phyloP scores from a whole-genome alignment of 768 basidiomycete species.

The Auricularia cornea region DNA sequence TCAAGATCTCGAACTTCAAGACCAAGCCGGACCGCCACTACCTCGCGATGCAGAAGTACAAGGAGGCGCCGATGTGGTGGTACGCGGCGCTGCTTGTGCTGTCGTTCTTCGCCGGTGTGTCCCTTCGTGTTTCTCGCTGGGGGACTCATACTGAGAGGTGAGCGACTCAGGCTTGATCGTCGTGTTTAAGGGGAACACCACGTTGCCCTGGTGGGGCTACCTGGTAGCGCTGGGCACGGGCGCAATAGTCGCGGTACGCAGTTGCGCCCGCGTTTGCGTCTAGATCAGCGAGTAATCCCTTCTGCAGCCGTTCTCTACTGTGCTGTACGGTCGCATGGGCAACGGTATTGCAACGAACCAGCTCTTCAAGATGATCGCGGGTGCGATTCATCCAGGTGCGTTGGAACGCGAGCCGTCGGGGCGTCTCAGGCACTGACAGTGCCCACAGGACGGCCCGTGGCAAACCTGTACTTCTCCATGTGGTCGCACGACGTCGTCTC shows the following conservation, averaged over 20 bases:
- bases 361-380: conserved; percentile 22
- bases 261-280: neutral
- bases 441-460: no score
- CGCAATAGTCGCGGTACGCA: conserved; percentile 15
- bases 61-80: conserved; percentile 57
- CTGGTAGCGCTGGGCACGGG: conserved; percentile 48
- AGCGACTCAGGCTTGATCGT: conserved; percentile 40
- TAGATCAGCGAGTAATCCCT: conserved; percentile 8
- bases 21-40: neutral
- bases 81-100: conserved; percentile 40
- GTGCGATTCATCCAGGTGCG: conserved; percentile 10
- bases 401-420: no score
- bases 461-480: conserved; percentile 44
- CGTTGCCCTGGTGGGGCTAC: conserved; percentile 56
- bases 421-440: no score
- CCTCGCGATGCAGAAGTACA: conserved; percentile 48
- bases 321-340: conserved; percentile 52
- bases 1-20: conserved; percentile 22
- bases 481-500: conserved; percentile 57
- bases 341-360: conserved; percentile 52
- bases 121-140: no score
- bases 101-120: conserved; percentile 47
- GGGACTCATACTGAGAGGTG: no score
- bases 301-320: conserved; percentile 47
- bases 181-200: conserved; percentile 48